Evolutionary conservation across 805 yeast genomes (phyloP).

Genomic region (Lipomyces spencermartinsiae): DNA sequence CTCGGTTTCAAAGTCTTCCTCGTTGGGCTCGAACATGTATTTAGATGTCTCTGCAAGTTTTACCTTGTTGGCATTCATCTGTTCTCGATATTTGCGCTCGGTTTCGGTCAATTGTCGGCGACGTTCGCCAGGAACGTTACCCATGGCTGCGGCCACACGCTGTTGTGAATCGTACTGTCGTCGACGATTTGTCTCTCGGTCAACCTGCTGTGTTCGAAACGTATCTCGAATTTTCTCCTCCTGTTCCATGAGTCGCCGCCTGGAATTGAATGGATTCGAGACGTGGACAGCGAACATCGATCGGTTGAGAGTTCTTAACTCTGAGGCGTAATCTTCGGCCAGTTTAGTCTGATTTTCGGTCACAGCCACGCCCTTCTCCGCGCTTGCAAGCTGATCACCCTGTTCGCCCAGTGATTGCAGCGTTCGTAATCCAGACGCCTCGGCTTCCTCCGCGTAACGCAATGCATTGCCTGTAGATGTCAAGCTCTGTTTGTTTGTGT

Average conservation of each 20-base stretch:
- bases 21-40: slow-evolving; percentile 86
- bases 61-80: slow-evolving; percentile 59
- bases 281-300: slow-evolving; percentile 81
- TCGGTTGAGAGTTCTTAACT: slow-evolving; percentile 78
- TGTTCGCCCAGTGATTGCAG: slow-evolving; percentile 94
- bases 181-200: slow-evolving; percentile 65
- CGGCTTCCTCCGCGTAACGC: slow-evolving; percentile 72
- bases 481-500: slow-evolving; percentile 84
- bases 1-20: slow-evolving; percentile 92
- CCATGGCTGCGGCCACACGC: slow-evolving; percentile 62
- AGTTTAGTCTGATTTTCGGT: slow-evolving; percentile 82
- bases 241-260: slow-evolving; percentile 71
- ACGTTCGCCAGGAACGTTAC: slow-evolving; percentile 39
- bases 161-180: slow-evolving; percentile 69
- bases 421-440: slow-evolving; percentile 76
- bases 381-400: slow-evolving; percentile 78
- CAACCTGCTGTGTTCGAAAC: slow-evolving; percentile 64
- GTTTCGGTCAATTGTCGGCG: slow-evolving; percentile 35
- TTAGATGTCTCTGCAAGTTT: slow-evolving; percentile 63
- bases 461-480: slow-evolving; percentile 85
- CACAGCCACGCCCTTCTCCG: slow-evolving; percentile 76
- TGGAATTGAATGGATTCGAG: slow-evolving; percentile 88
- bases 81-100: slow-evolving; percentile 32
- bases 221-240: slow-evolving; percentile 72
- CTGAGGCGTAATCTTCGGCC: slow-evolving; percentile 82